Evolutionary conservation across 805 yeast species (phyloP), one percentile per base, ranked within the genome.

Genomic region (Candida germanica): DNA sequence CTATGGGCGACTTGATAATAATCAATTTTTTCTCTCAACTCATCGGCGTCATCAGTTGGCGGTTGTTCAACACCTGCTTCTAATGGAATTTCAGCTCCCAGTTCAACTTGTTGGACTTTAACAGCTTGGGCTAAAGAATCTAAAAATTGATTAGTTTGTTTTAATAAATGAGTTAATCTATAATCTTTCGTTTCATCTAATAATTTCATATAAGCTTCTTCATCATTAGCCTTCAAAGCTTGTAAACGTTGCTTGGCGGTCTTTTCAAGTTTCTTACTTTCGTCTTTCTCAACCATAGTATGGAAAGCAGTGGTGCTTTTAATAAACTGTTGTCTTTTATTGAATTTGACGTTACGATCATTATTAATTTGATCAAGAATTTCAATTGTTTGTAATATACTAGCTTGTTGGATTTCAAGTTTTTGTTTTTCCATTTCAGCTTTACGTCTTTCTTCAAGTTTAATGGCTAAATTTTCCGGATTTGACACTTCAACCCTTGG

Each of bases 161-260:
- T 82, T 56, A 85, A 73, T 56, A 85, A 70, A 60, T 85, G 94
- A 1, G 93, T 84, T 49, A 85, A 81, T 75, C 95, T 78, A 27
- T 87, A 84, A 63, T 85, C 95, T 57, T 85, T 85, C 3, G 95
- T 85, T 60, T 84, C 88, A 56, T 85, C 93, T 57, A 85, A 71
- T 52, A 85, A 73, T 54, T 84, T 84, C 56, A 85, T 74, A 64
- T 85, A 85, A 2, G 93, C 93, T 54, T 85, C 95, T 59, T 85
- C 94, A 66, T 85, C 95, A 56, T 85, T 84, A 12, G 89, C 85
- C 58, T 82, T 83, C 69, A 85, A 75, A 19, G 93, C 93, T 52
- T 82, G 88, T 61, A 85, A 74, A 76, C 95, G 83, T 56, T 83
- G 89, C 53, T 81, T 84, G n/a, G 94, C 94, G 19, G 80, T 84